Evolutionary conservation across 2,329 filamentous ascomycete genomes (phyloP).

Genomic region (Fusarium marasasianum): DNA sequence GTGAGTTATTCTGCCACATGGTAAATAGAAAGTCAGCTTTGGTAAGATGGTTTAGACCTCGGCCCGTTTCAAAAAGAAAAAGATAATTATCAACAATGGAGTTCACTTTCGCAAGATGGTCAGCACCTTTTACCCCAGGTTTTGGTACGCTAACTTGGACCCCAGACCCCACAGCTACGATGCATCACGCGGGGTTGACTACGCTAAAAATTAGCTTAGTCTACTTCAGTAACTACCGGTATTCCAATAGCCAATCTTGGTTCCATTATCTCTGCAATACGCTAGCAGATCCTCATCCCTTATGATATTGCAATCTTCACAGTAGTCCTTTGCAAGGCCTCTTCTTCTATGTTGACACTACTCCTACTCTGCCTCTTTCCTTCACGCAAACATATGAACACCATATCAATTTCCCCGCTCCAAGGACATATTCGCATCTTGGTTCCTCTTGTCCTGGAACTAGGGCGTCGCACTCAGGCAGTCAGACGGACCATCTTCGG

Average conservation of each 20-base stretch:
- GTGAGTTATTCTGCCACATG: not conserved
- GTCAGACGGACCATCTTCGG: not conserved
- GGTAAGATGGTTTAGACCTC: not conserved
- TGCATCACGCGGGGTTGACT: not conserved
- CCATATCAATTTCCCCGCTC: not conserved
- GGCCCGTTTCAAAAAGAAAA: not conserved
- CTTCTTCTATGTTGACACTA: fast-evolving
- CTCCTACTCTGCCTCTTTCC: no score
- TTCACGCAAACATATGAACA: not conserved
- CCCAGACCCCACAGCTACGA: not conserved
- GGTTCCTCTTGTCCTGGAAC: not conserved
- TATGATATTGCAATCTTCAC: fast-evolving
- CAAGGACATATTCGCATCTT: not conserved
- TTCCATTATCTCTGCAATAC: not conserved
- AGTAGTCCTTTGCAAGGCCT: fast-evolving
- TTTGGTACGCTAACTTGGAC: not conserved
- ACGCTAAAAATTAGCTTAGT: not conserved
- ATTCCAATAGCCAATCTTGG: not conserved
- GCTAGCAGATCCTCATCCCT: not conserved
- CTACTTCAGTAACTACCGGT: not conserved
- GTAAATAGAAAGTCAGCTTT: not conserved
- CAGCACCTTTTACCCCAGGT: not conserved
- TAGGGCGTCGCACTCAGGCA: not conserved
- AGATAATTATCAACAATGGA: not conserved
- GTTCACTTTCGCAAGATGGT: not conserved